A percentile compares a stretch with the other conserved stretches of the same genome.
Evolutionary conservation across 1,139 yeast species (phyloP).

Genomic region (Trichomonascaceae sp.): DNA sequence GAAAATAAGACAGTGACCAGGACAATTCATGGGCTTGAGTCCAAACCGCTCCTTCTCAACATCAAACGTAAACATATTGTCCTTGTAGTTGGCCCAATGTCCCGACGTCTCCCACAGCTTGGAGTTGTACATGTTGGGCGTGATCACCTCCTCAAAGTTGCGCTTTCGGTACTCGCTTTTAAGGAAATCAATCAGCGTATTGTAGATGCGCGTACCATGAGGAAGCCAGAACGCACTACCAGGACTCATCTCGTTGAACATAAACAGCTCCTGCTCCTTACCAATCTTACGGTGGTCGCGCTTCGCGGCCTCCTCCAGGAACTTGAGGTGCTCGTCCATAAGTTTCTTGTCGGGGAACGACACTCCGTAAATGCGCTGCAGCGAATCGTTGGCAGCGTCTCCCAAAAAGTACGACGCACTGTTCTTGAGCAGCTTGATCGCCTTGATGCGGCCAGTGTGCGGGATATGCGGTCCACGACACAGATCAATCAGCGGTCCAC

Average conservation of each 20-base stretch:
- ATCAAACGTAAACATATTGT: constrained; percentile 92
- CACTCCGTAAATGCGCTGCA: constrained; percentile 96
- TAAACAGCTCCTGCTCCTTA: constrained; percentile 87
- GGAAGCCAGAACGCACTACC: constrained; percentile 97
- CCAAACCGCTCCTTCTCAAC: constrained; percentile 81
- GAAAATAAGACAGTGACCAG: constrained; percentile 91
- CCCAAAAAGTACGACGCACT: constrained; percentile 95
- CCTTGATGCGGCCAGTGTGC: constrained; percentile 92
- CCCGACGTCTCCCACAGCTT: constrained; percentile 97
- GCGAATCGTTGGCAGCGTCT: constrained; percentile 81
- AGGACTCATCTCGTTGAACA: constrained; percentile 93
- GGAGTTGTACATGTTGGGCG: constrained; percentile 94
- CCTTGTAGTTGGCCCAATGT: constrained; percentile 95
- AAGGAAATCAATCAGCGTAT: constrained; percentile 63
- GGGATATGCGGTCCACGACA: constrained; percentile 99
- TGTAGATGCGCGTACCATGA: constrained; percentile 93
- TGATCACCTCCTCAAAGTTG: constrained; percentile 94
- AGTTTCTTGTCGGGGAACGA: constrained; percentile 97
- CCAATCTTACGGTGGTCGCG: constrained; percentile 98
- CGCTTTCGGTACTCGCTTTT: constrained; percentile 76
- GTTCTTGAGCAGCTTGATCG: constrained; percentile 87
- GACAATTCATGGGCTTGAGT: constrained; percentile 97
- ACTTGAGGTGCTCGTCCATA: constrained; percentile 91
- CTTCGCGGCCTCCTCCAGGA: constrained; percentile 90
- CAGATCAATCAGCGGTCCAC: constrained; percentile 94